Evolutionary conservation across 768 basidiomycete species (phyloP), one percentile per base, ranked within the genome.

Genomic region (Mycena amicta): DNA sequence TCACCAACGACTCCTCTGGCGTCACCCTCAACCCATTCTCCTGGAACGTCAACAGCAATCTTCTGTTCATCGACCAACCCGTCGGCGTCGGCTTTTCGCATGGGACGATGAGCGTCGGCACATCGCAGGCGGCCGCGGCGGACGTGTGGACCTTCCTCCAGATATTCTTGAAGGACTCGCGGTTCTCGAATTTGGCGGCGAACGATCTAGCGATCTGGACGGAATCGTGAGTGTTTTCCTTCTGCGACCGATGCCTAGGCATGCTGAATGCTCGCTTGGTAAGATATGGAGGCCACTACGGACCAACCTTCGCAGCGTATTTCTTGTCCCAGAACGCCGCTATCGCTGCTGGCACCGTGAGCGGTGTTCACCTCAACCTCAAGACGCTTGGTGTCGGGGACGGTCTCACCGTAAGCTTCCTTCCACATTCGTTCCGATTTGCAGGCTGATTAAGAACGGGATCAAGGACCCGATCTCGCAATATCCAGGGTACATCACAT

Each of bases 251-350:
- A n/a, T n/a, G n/a, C n/a, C n/a, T n/a, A n/a, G n/a, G n/a, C n/a
- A n/a, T n/a, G n/a, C n/a, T n/a, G n/a, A n/a, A n/a, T n/a, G n/a
- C n/a, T n/a, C n/a, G n/a, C n/a, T n/a, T n/a, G n/a, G n/a, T n/a
- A n/a, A n/a, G n/a, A n/a, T n/a, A 87, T 62, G 88, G 88, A 33
- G 87, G 88, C 2, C 88, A 89, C 64, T 89, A 87, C 67, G 88
- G 83, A 3, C 88, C 88, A 1, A 77, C 81, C 39, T 89, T 89
- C 62, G 86, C 87, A 55, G 80, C 84, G 63, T 79, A 85, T 60
- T 83, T 88, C 76, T 71, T 87, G 3, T 64, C 78, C 8, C 85
- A 87, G 67, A 87, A 88, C 55, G 72, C 77, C 25, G 83, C 77
- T 18, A 86, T 88, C 52, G 74, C 76, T 8, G 72, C 74, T 3